Evolutionary conservation across 352 stramenopile species (phyloP), one percentile per base, ranked within the genome.

Genomic region (Achlya hypogyna): DNA sequence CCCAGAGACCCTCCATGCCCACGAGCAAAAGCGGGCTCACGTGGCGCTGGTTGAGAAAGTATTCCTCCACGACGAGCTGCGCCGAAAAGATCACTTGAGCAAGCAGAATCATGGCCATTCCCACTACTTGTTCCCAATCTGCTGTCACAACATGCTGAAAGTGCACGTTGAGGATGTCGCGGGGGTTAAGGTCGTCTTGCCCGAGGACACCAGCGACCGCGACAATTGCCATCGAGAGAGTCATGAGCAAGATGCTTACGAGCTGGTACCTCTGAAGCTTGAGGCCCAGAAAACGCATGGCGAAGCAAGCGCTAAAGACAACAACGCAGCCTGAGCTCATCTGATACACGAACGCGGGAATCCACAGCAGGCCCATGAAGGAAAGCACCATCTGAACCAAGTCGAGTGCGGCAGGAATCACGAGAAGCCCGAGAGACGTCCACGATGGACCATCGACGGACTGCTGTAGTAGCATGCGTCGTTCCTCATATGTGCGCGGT

Each of bases 41-140:
- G 47, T 75, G 58, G 58, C 75, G 75, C 32, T 53, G 60, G 29
- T 47, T 47, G 27, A 77, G 62, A 49, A 77, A 73, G 35, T 72
- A 43, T 68, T 81, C 75, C 53, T 81, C 75, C 31, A 81, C 71
- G 45, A 80, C 72, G 29, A 81, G 74, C 51, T 81, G 75, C 28
- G 62, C 52, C 29, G 75, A 75, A 43, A 76, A 59, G 60, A 78
- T 73, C 38, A 78, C 56, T 65, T 81, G 75, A 23, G 71, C 63
- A 9, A 75, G 34, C 25, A 80, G 59, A 47, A 80, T 72, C 38
- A 78, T 58, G n/a, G 31, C 32, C 63, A 73, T 78, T 8, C 70
- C 71, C 29, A 78, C 27, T 5, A 49, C 40, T 28, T 67, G 60
- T 8, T 59, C 5, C n/a, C 51, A 49, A 18, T 67, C 60, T 9